Conservation (phyloP, 2,329 filamentous ascomycete genomes). For the Bertia moriformis region DNA sequence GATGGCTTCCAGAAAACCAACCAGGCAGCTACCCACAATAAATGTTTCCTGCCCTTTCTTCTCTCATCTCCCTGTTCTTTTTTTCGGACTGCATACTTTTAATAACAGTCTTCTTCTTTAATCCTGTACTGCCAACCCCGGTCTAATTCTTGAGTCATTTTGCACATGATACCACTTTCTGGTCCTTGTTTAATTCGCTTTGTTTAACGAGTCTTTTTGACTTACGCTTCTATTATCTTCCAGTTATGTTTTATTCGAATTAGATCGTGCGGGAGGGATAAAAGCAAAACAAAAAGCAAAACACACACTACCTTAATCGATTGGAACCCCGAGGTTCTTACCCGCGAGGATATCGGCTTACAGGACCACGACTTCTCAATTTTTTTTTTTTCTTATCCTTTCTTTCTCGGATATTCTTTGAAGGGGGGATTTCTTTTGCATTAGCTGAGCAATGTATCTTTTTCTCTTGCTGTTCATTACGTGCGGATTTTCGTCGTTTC, state of each 20-base stretch:
- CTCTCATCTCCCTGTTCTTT: background rate
- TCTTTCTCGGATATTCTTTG: too few relatives aligned
- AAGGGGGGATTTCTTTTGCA: too few relatives aligned
- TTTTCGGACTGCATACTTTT: constrained; percentile 1
- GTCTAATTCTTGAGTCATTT: background rate
- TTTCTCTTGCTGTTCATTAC: too few relatives aligned
- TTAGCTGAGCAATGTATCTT: too few relatives aligned
- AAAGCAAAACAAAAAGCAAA: background rate
- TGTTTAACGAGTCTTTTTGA: background rate
- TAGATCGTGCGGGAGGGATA: too few relatives aligned
- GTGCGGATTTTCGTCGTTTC: too few relatives aligned
- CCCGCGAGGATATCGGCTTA: too few relatives aligned
- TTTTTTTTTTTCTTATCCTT: too few relatives aligned
- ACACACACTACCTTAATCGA: too few relatives aligned
- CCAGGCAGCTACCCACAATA: background rate
- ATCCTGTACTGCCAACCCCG: background rate
- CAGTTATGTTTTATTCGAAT: background rate
- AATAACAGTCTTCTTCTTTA: background rate
- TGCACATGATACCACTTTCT: constrained; percentile 1
- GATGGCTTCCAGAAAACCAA: background rate
- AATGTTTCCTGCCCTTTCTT: too few relatives aligned
- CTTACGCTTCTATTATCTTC: background rate
- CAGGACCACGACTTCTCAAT: too few relatives aligned
- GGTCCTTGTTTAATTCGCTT: background rate
- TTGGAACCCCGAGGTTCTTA: too few relatives aligned